Evolutionary conservation across 352 stramenopile genomes (phyloP).

Genomic region (Pythium sukuiense): DNA sequence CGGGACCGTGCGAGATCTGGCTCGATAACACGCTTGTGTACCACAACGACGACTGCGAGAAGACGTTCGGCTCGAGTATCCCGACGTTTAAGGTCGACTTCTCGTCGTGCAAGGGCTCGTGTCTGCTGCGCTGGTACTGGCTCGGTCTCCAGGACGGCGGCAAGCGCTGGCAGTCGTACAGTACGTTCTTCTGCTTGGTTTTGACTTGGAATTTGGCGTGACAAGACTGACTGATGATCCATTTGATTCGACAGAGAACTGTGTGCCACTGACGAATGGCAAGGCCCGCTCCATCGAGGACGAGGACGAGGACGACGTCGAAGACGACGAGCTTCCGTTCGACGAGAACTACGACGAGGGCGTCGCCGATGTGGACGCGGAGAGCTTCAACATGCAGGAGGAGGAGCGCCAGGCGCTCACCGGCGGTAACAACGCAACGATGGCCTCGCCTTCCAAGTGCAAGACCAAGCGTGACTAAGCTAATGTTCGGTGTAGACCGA

Average conservation of each 20-base stretch:
- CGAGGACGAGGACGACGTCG: slow-evolving; percentile 9
- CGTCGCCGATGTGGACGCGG: not conserved
- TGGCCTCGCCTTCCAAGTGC: not conserved
- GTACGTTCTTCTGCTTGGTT: slow-evolving; percentile 16
- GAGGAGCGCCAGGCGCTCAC: not conserved
- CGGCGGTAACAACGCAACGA: not conserved
- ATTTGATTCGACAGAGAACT: slow-evolving; percentile 21
- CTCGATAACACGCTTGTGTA: slow-evolving; percentile 13
- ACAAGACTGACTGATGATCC: not conserved
- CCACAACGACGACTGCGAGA: slow-evolving; percentile 22
- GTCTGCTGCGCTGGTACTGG: slow-evolving; percentile 26
- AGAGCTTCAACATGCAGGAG: not conserved
- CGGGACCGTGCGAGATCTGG: slow-evolving; percentile 18
- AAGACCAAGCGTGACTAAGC: not conserved
- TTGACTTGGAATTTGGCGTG: slow-evolving; percentile 16
- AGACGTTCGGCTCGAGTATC: not conserved
- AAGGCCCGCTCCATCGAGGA: slow-evolving; percentile 17
- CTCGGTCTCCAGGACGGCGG: slow-evolving; percentile 23
- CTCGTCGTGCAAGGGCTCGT: slow-evolving; percentile 18
- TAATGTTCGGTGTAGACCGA: not conserved
- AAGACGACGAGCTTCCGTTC: not conserved
- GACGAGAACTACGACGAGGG: not conserved
- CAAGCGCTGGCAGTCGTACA: slow-evolving; percentile 16
- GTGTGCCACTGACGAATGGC: slow-evolving; percentile 15
- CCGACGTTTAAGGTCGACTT: slow-evolving; percentile 18